phyloP scores from a whole-genome alignment of 2,329 filamentous ascomycete genomes.

The Claviceps sp. region DNA sequence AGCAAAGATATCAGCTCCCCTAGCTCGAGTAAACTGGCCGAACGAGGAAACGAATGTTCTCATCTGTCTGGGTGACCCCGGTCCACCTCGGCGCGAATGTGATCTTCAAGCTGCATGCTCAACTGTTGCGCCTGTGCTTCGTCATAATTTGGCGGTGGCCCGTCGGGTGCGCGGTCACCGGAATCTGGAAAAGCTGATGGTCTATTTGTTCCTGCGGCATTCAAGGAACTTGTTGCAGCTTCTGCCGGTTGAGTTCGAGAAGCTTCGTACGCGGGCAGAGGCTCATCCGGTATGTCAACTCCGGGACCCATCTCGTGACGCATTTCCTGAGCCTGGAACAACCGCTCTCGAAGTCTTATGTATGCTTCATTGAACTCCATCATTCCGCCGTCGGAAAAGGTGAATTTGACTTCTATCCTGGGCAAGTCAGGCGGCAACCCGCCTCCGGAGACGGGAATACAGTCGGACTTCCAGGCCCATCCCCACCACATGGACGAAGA shows the following conservation, averaged over 20 bases:
- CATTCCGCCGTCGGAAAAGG: slow-evolving; percentile 90
- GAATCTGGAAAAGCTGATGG: slow-evolving; percentile 22
- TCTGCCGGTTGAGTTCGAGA: slow-evolving; percentile 20
- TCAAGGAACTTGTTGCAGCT: slow-evolving; percentile 11
- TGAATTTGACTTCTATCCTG: slow-evolving; percentile 68
- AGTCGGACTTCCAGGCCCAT: slow-evolving; percentile 73
- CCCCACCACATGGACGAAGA: slow-evolving; percentile 77
- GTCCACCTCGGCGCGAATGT: slow-evolving; percentile 61
- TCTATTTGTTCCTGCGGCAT: slow-evolving; percentile 13
- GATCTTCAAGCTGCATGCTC: slow-evolving; percentile 48
- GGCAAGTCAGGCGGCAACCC: slow-evolving; percentile 64
- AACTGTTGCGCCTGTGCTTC: slow-evolving; percentile 68
- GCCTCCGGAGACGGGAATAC: slow-evolving; percentile 71
- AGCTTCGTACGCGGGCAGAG: slow-evolving; percentile 76
- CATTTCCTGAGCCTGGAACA: slow-evolving; percentile 68
- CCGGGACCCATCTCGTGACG: slow-evolving; percentile 53
- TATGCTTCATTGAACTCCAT: slow-evolving; percentile 79
- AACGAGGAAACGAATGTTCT: not conserved
- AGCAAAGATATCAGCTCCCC: not conserved
- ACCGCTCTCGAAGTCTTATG: slow-evolving; percentile 69
- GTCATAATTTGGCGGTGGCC: slow-evolving; percentile 84
- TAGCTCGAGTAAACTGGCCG: not conserved
- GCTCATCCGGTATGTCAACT: slow-evolving; percentile 63
- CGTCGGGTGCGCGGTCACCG: slow-evolving; percentile 40
- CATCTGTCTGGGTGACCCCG: slow-evolving; percentile 26